Evolutionary conservation across 805 yeast species (phyloP), one percentile per base, ranked within the genome.

Genomic region (Ogataea methanolica): DNA sequence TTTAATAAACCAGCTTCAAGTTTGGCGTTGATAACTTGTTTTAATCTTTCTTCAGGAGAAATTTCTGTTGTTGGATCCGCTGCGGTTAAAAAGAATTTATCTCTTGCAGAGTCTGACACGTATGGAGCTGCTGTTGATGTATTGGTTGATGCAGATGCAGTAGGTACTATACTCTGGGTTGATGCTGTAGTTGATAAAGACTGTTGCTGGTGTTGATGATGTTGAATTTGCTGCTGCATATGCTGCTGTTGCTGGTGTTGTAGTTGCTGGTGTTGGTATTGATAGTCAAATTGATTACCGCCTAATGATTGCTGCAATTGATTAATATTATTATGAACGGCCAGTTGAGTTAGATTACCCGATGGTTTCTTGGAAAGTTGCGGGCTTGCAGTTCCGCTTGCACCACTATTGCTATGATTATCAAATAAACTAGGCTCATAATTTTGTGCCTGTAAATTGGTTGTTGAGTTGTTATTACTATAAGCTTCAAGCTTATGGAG

Each of bases 51-150:
- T 61, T 91, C 97, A 0, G 97, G 96, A 0, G 96, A 87, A 35
- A 87, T 85, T 54, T 89, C 97, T 2, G 92, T 88, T 0, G 96
- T 87, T 5, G 98, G 98, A 63, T 92, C 98, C 0, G 97, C 97
- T 0, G 98, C 98, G 0, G 97, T 92, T 42, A 92, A 69, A 69
- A 92, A 91, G 67, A 92, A 92, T 65, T 90, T 90, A 62, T 91
- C 97, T 53, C 89, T 76, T 1, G 97, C 96, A 2, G 94, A 82
- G 47, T 87, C 92, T 0, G 83, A 78, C 4, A 79, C 73, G 36
- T 59, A 57, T 5, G 72, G 68, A 33, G 43, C 41, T n/a, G 41
- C 36, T 17, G 52, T 14, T 22, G 41, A 31, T 17, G 36, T 14
- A 33, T 43, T 15, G 40, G 44, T 16, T 31, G 40, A 4, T 33